Conservation (phyloP, 2,329 filamentous ascomycete species). For the Epichloe elymi region DNA sequence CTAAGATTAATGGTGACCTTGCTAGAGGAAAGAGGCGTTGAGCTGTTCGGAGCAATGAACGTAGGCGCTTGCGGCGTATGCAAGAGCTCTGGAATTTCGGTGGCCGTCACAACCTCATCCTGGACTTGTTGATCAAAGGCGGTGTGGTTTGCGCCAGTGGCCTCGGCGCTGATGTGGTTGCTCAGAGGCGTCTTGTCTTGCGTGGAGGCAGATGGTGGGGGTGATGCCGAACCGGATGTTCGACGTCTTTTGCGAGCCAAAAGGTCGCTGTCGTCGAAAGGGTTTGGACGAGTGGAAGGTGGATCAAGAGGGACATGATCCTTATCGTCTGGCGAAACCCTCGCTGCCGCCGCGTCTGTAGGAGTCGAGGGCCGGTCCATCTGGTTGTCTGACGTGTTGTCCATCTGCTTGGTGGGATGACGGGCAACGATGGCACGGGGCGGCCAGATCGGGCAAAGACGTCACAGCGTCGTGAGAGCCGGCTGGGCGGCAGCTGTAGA, state of each 20-base stretch:
- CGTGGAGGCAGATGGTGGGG: constrained; percentile 32
- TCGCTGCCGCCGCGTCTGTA: constrained; percentile 32
- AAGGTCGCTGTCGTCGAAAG: constrained; percentile 45
- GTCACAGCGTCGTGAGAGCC: constrained; percentile 39
- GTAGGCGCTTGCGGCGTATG: constrained; percentile 24
- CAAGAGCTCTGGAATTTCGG: not conserved
- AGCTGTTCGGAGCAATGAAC: constrained; percentile 17
- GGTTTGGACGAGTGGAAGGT: constrained; percentile 48
- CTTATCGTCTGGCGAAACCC: constrained; percentile 32
- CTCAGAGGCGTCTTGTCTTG: not conserved
- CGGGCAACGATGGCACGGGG: constrained; percentile 17
- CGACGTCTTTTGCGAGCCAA: constrained; percentile 49
- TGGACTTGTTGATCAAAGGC: constrained; percentile 23
- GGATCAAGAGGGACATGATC: constrained; percentile 34
- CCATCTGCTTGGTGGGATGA: constrained; percentile 3
- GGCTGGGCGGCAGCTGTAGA: constrained; percentile 38
- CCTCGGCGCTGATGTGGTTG: constrained; percentile 12
- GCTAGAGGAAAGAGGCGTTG: constrained; percentile 34
- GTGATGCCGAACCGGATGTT: constrained; percentile 43
- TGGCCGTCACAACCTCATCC: not conserved
- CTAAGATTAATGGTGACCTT: constrained; percentile 49
- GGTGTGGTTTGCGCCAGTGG: constrained; percentile 12
- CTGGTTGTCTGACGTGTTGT: constrained; percentile 16
- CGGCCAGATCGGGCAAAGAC: constrained; percentile 31
- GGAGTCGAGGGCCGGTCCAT: constrained; percentile 40